Evolutionary conservation across 805 yeast genomes (phyloP), one percentile per base, ranked within the genome.

Genomic region (Metschnikowia matae): DNA sequence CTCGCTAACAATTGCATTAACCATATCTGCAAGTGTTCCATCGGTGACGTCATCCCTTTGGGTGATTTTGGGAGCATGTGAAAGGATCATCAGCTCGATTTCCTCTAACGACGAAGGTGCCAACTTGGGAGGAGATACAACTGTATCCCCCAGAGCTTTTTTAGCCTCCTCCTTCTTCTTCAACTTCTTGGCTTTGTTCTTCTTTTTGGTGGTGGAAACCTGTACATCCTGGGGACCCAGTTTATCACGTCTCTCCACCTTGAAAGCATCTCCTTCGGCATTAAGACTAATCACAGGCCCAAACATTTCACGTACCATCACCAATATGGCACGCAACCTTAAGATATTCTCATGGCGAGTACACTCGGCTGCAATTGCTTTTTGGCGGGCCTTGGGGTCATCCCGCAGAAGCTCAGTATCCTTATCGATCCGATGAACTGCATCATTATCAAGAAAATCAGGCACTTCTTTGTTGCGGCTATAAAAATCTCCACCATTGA

Each of bases 31-130:
- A 23, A 52, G 46, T 3, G 51, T 53, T 15, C 41, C 48, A 4
- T 55, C 59, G 8, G 42, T 36, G 31, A 44, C 49, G 8, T 18
- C 45, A 2, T 54, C 58, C 7, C 35, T 47, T 2, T 29, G 35
- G n/a, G 20, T 31, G 23, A 49, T 17, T 37, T 63, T 58, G 17
- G 63, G 62, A 2, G 74, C 64, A 49, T 73, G 77, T 35, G 58
- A 65, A 7, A 63, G 52, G 31, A 73, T 73, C 44, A 64, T 61
- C 35, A 63, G 63, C 55, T 70, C 72, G 40, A 73, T 71, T 34
- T 71, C 76, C 35, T 65, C 69, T n/a, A 70, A 57, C 0, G 74
- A 62, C 6, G 57, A 48, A 4, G 69, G 68, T 3, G 59, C 56
- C 17, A 46, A 45, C 11, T 44, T 50, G 20, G 48, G 46, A 18